Base-by-base conservation (phyloP, 1,284 basidiomycete species). In the Vanrija humicola region DNA sequence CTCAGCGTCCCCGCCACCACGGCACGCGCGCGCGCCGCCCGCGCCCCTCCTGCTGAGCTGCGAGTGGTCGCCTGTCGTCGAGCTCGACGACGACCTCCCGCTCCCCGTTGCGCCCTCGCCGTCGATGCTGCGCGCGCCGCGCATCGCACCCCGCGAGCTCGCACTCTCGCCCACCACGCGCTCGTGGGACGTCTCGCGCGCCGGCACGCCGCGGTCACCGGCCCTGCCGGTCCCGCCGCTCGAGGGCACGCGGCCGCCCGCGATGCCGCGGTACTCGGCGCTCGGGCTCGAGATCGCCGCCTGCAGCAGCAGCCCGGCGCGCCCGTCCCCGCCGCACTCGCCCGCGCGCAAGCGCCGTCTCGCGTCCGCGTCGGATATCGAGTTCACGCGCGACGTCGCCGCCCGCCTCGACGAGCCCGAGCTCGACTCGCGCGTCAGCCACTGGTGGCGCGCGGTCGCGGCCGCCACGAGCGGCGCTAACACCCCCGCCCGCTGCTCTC, bases 211-310 rank as follows among this genome's bases (percentile, higher is more conserved):
- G 28, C 28, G 28, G 28, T 28, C 28, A 7, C 7, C 28, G 3
- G 28, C 14, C 16, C 12, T 21, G 6, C 28, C 19, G 39, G 23
- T 50, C 10, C 42, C 48, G 12, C 46, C 52, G 3, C 12, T 48
- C 1, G 45, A 45, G 7, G 55, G 59, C 34, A 57, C 55, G 2
- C 59, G 59, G 34, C 50, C 59, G 0, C 40, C 52, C 1, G 18
- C 52, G 5, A 34, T 26, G 6, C 49, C 38, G 12, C 46, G 45
- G 23, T 57, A 46, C 53, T 54, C 49, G 12, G 59, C 59, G 0
- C 55, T 61, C n/a, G 59, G 59, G 34, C 59, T 61, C 19, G 46
- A 56, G 29, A 43, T 58, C 38, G 23, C 44, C 1, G 26, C 51
- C n/a, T 43, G 16, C 10, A 16, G 29, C 18, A 18, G 44, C 23